A percentile compares a stretch with the other conserved stretches of the same genome.
Conservation (phyloP, 306 rosid genomes). For the Vachellia collinsii region DNA sequence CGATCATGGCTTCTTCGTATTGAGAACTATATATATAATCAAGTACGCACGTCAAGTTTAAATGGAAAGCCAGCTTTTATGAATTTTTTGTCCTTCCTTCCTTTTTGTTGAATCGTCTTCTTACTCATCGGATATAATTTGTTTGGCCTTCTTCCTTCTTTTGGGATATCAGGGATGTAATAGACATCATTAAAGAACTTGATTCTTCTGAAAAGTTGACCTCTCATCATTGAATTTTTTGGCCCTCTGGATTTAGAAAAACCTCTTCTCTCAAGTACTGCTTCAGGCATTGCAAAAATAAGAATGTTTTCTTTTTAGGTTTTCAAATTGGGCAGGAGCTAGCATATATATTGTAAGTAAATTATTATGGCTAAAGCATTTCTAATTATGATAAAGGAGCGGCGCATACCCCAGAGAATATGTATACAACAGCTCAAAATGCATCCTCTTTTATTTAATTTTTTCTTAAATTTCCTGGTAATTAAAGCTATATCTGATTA, state of each 20-base stretch:
- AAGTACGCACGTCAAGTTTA: constrained; percentile 23
- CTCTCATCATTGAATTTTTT: neutral
- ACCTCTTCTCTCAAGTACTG: constrained; percentile 3
- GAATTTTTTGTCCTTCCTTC: too few relatives aligned
- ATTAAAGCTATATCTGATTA: neutral
- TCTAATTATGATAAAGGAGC: constrained; percentile 23
- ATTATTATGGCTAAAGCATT: constrained; percentile 23
- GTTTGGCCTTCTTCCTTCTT: neutral
- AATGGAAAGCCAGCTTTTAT: constrained; percentile 36
- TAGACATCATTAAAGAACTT: neutral
- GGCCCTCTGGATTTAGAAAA: neutral
- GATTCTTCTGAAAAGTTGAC: neutral
- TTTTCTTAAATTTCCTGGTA: neutral
- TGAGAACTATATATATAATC: constrained; percentile 43
- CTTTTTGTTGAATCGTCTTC: neutral
- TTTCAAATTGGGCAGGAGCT: constrained; percentile 18
- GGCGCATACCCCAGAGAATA: constrained; percentile 26
- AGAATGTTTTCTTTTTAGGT: constrained; percentile 9
- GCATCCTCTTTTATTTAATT: constrained; percentile 8
- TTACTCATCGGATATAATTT: neutral
- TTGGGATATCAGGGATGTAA: neutral
- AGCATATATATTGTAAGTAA: neutral
- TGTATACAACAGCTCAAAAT: constrained; percentile 2
- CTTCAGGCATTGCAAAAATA: constrained; percentile 18
- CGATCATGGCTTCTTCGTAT: constrained; percentile 32